Base-by-base conservation (phyloP, 192 early-diverging fungal genomes). In the Coemansia sp. region DNA sequence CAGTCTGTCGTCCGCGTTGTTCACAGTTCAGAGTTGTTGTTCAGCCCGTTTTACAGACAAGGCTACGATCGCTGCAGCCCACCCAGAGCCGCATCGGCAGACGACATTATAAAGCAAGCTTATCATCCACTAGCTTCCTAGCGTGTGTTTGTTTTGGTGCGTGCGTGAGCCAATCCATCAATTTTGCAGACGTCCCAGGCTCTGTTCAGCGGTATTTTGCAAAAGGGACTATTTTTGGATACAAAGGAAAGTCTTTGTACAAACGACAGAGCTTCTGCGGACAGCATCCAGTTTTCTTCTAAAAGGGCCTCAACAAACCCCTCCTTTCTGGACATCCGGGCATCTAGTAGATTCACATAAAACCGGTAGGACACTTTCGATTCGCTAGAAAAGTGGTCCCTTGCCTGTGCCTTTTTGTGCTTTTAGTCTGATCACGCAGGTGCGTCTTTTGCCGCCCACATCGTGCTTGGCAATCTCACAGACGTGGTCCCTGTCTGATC, bases 211-310 rank as follows among this genome's bases (percentile, higher is more conserved):
- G 19, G 19, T 57, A 27, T 57, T 57, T 24, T 17, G 19, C 27
- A 59, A 59, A 31, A 51, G 25, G 25, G 21, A 63, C 21, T 52
- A 32, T 50, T 63, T 63, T 51, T 29, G 31, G 61, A 25, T 63
- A 63, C 61, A 63, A 63, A 63, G 61, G 24, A 23, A 27, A 51
- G n/a, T 63, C 61, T 27, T 63, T 63, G 61, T 63, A 51, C 61
- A 63, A 63, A 55, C 22, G 27, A 55, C 54, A 23, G 39, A 46
- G 39, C 54, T 55, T 22, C 57, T 9, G 57, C 30, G 4, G 57
- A 21, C 7, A 31, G 33, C 33, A 59, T 59, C 57, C 57, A 30
- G 32, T 30, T 59, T 59, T 59, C 57, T 36, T 11, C 32, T 21
- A 59, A 59, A 59, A 22, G 33, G 7, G 53, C 30, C 20, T n/a